Evolutionary conservation across 2,329 filamentous ascomycete species (phyloP).

Genomic region (Pseudopyrenochaeta lycopersici): DNA sequence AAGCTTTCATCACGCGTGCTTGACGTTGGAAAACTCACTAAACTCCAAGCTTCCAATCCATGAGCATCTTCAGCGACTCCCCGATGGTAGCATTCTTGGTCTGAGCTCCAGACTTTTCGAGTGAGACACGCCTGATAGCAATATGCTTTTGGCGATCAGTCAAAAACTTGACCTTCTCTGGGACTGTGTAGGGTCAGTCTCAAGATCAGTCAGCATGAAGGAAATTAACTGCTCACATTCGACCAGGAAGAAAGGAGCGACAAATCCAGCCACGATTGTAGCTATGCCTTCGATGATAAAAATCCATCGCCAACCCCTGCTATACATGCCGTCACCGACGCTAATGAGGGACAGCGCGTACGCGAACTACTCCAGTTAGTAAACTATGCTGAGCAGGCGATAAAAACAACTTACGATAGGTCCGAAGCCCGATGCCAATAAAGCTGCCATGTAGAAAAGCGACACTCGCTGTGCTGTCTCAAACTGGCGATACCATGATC

Average conservation of each 20-base stretch:
- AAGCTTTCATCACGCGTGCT: not conserved
- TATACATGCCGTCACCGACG: conserved; percentile 43
- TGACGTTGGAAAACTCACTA: conserved; percentile 9
- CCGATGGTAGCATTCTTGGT: conserved; percentile 28
- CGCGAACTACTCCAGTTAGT: conserved; percentile 29
- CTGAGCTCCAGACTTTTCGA: conserved; percentile 25
- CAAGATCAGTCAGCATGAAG: too few species aligned
- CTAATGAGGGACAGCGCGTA: conserved; percentile 43
- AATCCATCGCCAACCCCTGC: conserved; percentile 42
- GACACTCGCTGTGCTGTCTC: conserved; percentile 37
- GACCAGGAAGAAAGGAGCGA: conserved; percentile 34
- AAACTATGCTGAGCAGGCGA: not conserved
- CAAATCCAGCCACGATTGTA: conserved; percentile 25
- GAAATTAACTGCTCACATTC: conserved; percentile 21
- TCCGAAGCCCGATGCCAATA: conserved; percentile 43
- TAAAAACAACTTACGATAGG: conserved; percentile 32
- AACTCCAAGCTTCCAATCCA: conserved; percentile 23
- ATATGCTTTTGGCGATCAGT: conserved; percentile 28
- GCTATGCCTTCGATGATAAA: conserved; percentile 34
- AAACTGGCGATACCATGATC: conserved; percentile 36
- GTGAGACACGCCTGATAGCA: conserved; percentile 19
- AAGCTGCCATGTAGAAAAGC: conserved; percentile 37
- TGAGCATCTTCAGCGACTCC: conserved; percentile 21
- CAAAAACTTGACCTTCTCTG: conserved; percentile 34
- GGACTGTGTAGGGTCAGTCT: conserved; percentile 10